Conservation (phyloP, 2,329 filamentous ascomycete species). For the Trichoderma guizhouense region DNA sequence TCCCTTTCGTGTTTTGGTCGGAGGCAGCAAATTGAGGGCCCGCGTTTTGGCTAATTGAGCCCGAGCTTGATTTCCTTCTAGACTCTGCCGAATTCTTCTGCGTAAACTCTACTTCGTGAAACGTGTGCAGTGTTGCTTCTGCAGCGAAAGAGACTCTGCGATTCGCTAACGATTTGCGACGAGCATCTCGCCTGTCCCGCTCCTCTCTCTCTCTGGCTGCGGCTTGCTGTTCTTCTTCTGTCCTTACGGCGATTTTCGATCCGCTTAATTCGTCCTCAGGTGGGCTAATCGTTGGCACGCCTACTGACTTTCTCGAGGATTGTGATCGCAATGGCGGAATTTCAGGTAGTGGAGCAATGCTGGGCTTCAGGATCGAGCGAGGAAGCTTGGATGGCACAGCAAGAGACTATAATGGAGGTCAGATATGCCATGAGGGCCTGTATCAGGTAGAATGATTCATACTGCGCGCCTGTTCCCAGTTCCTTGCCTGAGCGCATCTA, state of each 20-base stretch:
- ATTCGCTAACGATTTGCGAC: conserved; percentile 89
- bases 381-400: conserved; percentile 51
- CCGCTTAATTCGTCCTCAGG: conserved; percentile 29
- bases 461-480: conserved; percentile 79
- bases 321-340: conserved; percentile 61
- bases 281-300: conserved; percentile 12
- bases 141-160: conserved; percentile 95
- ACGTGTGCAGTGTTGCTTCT: conserved; percentile 94
- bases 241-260: conserved; percentile 62
- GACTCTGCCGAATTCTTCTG: conserved; percentile 71
- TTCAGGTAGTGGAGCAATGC: conserved; percentile 62
- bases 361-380: conserved; percentile 77
- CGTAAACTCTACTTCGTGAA: conserved; percentile 86
- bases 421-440: not conserved
- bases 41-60: conserved; percentile 57
- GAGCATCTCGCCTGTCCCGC: conserved; percentile 75
- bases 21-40: conserved; percentile 54
- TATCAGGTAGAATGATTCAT: conserved; percentile 31
- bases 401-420: conserved; percentile 46
- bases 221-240: conserved; percentile 68
- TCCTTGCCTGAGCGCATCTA: conserved; percentile 74
- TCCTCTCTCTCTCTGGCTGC: conserved; percentile 68
- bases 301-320: conserved; percentile 20
- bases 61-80: conserved; percentile 66
- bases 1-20: conserved; percentile 58